Conservation (phyloP, 306 rosid genomes). For the Dryas octopetala region DNA sequence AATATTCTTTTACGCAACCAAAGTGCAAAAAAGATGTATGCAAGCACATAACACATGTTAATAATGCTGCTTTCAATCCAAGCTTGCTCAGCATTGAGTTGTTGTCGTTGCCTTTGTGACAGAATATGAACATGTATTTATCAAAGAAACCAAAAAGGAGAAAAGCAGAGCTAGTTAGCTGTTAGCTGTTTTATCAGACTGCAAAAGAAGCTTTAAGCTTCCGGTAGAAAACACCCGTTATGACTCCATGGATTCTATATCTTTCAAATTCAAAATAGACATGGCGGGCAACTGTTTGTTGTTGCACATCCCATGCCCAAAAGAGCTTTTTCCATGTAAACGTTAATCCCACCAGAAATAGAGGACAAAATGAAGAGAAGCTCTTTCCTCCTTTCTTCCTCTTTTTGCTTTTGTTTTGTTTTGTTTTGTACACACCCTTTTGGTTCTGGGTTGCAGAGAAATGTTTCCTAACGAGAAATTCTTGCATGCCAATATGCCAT, state of each 20-base stretch:
- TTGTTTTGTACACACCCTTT: neutral
- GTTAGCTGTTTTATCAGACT: neutral
- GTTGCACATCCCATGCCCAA: neutral
- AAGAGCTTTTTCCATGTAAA: neutral
- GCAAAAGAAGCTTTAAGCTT: slow-evolving; percentile 1
- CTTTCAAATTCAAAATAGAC: slow-evolving; percentile 7
- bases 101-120: neutral
- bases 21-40: neutral
- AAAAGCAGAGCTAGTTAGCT: neutral
- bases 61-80: slow-evolving; percentile 10
- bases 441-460: neutral
- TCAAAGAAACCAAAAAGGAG: neutral
- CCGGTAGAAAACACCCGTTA: neutral
- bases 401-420: neutral
- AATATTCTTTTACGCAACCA: neutral
- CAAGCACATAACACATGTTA: neutral
- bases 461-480: too few relatives aligned
- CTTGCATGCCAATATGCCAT: too few relatives aligned
- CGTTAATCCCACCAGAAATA: neutral
- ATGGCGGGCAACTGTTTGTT: slow-evolving; percentile 1
- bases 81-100: neutral
- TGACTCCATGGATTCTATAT: neutral
- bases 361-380: neutral
- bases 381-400: neutral
- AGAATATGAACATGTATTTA: neutral